Evolutionary conservation across 768 basidiomycete genomes (phyloP), one percentile per base, ranked within the genome.

Genomic region (Tylopilus plumbeoviolaceoides): DNA sequence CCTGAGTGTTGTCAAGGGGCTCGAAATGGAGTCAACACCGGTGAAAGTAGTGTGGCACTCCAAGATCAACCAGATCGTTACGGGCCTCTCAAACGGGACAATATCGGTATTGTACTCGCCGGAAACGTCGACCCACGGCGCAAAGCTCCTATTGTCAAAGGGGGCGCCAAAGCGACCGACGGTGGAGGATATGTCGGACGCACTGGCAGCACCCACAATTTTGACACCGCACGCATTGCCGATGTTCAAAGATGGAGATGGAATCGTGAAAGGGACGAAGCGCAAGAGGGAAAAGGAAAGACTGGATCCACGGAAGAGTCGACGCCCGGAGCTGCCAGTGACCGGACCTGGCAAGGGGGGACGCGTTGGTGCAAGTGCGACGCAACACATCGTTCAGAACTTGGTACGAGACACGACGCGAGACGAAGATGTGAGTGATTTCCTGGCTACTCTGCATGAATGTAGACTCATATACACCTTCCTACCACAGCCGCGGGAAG

Each of bases 321-420:
- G 82, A 63, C 80, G 94, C 59, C 97, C 97, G 20, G 91, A 93
- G 65, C 76, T 95, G 63, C 97, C 97, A 25, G 85, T 99, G 49
- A 87, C 79, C 57, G 97, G 97, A 12, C 94, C 93, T 12, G 97
- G 97, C 49, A 81, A 81, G 63, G 97, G 97, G 20, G 97, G 97
- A 48, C 76, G 97, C 38, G 90, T 99, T 38, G 97, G 97, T 38
- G 93, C 93, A 31, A 95, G 92, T 73, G 95, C 95, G 17, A 98
- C 93, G 46, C 95, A 98, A 62, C 94, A 98, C 67, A 82, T 98
- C 59, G 94, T 98, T 47, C 94, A 97, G 72, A 89, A 92, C 66
- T 73, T 98, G 68, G 92, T 98, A 57, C 80, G 90, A 64, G 91
- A 95, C 67, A 89, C 86, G 57, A 89, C 89, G 40, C 75, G 93